Percentiles rank a stretch among this genome's conserved stretches.
These are phyloP conservation scores for Elsinoe perseae DNA, from an alignment of 2,329 filamentous ascomycete genomes.

Conservation along the genomic window DNA sequence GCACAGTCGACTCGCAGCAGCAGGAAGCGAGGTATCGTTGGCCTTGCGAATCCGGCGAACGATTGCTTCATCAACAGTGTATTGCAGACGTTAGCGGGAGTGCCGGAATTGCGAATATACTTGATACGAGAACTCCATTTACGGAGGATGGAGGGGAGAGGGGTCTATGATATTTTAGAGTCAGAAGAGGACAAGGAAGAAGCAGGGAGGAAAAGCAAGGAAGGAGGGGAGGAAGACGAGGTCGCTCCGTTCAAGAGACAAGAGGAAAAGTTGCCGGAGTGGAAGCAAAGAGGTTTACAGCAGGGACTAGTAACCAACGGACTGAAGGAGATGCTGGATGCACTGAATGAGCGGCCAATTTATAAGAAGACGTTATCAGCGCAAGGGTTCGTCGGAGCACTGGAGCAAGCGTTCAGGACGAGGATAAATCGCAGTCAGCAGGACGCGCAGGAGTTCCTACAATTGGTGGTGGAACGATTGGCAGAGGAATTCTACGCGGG, in stretches of 20 bases:
- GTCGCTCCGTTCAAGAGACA: constrained; percentile 56
- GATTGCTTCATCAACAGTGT: constrained; percentile 82
- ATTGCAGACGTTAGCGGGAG: constrained; percentile 81
- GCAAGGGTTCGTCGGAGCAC: constrained; percentile 68
- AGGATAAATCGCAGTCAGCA: constrained; percentile 92
- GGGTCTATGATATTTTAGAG: constrained; percentile 56
- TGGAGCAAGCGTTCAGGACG: constrained; percentile 81
- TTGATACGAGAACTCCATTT: constrained; percentile 86
- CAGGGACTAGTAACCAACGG: constrained; percentile 75
- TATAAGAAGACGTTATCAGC: constrained; percentile 91
- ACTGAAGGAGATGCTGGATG: constrained; percentile 86
- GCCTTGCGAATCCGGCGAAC: constrained; percentile 83
- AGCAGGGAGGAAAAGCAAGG: constrained; percentile 51
- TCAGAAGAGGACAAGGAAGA: constrained; percentile 36
- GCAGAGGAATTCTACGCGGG: constrained; percentile 93
- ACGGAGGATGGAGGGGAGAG: constrained; percentile 67
- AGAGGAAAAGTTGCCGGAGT: constrained; percentile 33
- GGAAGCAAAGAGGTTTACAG: constrained; percentile 56
- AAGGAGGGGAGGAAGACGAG: constrained; percentile 29
- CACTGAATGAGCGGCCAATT: constrained; percentile 85
- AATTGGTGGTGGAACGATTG: constrained; percentile 83
- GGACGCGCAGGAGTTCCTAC: constrained; percentile 94
- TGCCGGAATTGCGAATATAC: constrained; percentile 83
- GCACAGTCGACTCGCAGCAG: constrained; percentile 47
- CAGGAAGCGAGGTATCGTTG: constrained; percentile 81